Percentiles rank a stretch among this genome's conserved stretches.
Conservation (phyloP, 2,329 filamentous ascomycete genomes). For the Sclerotiophoma versabilis region DNA sequence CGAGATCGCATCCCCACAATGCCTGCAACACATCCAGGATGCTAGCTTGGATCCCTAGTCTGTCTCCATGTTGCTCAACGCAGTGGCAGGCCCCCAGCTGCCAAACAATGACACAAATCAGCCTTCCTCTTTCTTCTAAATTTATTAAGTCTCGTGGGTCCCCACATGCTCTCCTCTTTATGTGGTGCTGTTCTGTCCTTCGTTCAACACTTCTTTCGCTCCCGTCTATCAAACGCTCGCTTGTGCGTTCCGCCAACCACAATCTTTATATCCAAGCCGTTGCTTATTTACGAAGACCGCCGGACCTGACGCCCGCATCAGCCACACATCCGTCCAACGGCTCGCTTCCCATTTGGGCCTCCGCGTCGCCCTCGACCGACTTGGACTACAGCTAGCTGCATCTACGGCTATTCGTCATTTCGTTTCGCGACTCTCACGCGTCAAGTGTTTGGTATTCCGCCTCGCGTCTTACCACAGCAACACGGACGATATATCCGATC, state of each 20-base stretch:
- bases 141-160: conserved; percentile 42
- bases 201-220: conserved; percentile 34
- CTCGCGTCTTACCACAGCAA: conserved; percentile 40
- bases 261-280: conserved; percentile 28
- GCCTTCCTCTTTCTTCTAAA: conserved; percentile 40
- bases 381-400: conserved; percentile 28
- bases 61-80: conserved; percentile 43
- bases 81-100: conserved; percentile 38
- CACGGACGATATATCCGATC: conserved; percentile 29
- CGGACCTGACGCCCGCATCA: conserved; percentile 37
- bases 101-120: conserved; percentile 44
- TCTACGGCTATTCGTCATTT: conserved; percentile 37
- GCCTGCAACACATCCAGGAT: conserved; percentile 42
- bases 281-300: conserved; percentile 29
- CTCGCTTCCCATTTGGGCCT: conserved; percentile 28
- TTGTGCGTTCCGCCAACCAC: conserved; percentile 24
- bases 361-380: conserved; percentile 30
- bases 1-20: conserved; percentile 34
- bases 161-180: conserved; percentile 36
- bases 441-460: conserved; percentile 35
- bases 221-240: conserved; percentile 27
- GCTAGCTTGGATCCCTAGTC: conserved; percentile 32
- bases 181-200: conserved; percentile 31
- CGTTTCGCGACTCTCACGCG: conserved; percentile 42
- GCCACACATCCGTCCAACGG: conserved; percentile 37